These are phyloP conservation scores for Alternaria ventricosa DNA, from an alignment of 2,329 filamentous ascomycete genomes.

Conservation along the genomic window DNA sequence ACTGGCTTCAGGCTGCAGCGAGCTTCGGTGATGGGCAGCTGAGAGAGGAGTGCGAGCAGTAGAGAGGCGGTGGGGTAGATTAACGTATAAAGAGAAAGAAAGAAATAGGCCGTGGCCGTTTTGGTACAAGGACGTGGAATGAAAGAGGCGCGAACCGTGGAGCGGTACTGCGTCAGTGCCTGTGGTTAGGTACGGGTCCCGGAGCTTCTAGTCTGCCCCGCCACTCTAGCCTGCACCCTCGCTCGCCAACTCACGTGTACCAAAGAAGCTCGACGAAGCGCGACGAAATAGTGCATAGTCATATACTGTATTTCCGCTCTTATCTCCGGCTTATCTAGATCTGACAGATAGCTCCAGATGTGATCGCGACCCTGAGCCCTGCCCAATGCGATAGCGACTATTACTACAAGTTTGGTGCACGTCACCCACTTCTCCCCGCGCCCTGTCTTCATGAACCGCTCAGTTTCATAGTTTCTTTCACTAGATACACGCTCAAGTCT, in stretches of 20 bases:
- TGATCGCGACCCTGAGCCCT: not conserved
- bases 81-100: not conserved
- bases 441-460: not conserved
- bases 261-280: constrained; percentile 5
- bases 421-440: not conserved
- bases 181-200: not conserved
- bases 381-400: not conserved
- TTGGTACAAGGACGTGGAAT: not conserved
- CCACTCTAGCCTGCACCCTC: constrained; percentile 12
- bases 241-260: constrained; percentile 22
- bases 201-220: constrained; percentile 18
- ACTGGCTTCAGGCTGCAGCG: not conserved
- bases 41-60: not conserved
- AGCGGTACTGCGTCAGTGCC: constrained; percentile 9
- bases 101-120: not conserved
- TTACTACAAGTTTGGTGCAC: not conserved
- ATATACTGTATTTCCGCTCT: not conserved
- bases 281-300: constrained; percentile 3
- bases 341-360: not conserved
- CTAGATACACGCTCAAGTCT: not conserved
- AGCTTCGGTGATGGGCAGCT: not conserved
- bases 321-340: not conserved
- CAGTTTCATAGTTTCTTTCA: not conserved
- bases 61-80: not conserved
- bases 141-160: constrained; percentile 6